Conservation (phyloP, 2,329 filamentous ascomycete species). For the Calonectria crousiana region DNA sequence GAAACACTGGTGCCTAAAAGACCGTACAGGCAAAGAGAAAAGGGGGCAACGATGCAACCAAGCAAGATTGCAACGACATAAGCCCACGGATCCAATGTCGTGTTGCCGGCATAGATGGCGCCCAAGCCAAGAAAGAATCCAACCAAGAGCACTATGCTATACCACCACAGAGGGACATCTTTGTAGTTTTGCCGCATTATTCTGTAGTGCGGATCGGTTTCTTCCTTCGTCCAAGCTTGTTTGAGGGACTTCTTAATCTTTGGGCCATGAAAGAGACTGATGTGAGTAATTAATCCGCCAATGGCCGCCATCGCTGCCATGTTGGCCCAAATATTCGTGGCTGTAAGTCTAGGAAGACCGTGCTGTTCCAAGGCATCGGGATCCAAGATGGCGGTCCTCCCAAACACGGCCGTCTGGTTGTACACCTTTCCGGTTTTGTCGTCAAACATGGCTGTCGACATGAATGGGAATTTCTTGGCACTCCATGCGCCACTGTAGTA, state of each 20-base stretch:
- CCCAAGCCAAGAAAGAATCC: neutral
- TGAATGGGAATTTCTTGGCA: neutral
- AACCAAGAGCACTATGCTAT: neutral
- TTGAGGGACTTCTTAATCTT: neutral
- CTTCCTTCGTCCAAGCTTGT: neutral
- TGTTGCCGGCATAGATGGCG: neutral
- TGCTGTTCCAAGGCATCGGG: neutral
- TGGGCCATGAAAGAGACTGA: neutral
- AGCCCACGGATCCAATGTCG: neutral
- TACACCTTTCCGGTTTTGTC: neutral
- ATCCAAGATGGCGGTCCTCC: neutral
- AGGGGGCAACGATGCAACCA: neutral
- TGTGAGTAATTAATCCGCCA: neutral
- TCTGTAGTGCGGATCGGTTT: neutral
- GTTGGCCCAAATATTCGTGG: neutral
- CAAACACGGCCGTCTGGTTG: neutral
- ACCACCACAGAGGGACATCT: neutral
- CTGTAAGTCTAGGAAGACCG: neutral
- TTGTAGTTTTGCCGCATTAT: conserved; percentile 5
- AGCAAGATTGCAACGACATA: neutral
- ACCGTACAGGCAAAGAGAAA: neutral
- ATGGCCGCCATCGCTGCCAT: neutral
- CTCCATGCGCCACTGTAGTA: neutral
- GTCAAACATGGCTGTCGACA: conserved; percentile 1
- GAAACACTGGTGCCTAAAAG: neutral